These are phyloP conservation scores for Melampsora americana DNA, from an alignment of 1,284 basidiomycete genomes.

Conservation along the genomic window DNA sequence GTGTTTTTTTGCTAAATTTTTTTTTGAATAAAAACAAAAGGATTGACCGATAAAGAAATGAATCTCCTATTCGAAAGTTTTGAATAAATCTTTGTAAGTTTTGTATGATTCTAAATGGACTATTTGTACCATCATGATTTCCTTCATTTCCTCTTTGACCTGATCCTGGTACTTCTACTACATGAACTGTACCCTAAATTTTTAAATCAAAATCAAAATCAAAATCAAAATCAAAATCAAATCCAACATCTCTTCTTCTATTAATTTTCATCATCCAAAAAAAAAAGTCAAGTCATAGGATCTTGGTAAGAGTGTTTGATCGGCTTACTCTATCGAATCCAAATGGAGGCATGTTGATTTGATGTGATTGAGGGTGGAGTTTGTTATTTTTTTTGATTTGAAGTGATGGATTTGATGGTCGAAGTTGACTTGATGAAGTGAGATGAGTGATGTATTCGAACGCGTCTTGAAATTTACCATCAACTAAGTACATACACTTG, in stretches of 20 bases:
- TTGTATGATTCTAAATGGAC: slow-evolving; percentile 64
- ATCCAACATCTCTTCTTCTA: neutral
- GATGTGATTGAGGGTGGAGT: neutral
- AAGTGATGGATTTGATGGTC: no score
- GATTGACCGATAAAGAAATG: slow-evolving; percentile 81
- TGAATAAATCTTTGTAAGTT: slow-evolving; percentile 78
- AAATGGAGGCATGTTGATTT: slow-evolving; percentile 31
- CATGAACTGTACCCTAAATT: slow-evolving; percentile 34
- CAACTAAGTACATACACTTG: no score
- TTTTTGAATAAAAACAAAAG: neutral
- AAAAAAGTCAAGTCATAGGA: neutral
- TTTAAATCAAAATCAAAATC: no score
- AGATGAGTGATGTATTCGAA: no score
- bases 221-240: no score
- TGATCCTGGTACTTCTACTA: slow-evolving; percentile 24
- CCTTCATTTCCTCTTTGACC: neutral
- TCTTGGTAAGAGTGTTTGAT: neutral
- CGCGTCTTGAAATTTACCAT: no score
- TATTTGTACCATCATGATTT: neutral
- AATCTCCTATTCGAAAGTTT: slow-evolving; percentile 78
- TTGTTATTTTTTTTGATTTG: no score
- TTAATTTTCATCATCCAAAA: no score
- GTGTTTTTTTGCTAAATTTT: no score
- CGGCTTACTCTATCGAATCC: slow-evolving; percentile 40
- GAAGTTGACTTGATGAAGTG: no score